phyloP scores from a whole-genome alignment of 1,284 basidiomycete species.

The Leccinum insolens region DNA sequence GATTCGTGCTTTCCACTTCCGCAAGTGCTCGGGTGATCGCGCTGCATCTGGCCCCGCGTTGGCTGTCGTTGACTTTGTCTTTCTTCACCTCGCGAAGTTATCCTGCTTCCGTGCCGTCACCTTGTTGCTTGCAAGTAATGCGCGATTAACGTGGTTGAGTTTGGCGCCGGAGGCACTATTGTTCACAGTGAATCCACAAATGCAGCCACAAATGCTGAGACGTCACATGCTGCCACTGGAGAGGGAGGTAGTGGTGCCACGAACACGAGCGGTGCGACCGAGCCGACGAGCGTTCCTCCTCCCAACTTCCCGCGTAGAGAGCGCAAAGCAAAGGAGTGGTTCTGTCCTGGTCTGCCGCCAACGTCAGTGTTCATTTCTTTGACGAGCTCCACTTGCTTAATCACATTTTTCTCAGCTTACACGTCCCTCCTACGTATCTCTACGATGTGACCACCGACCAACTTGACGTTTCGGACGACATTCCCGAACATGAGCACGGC shows the following conservation, averaged over 20 bases:
- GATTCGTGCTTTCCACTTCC: conserved; percentile 72
- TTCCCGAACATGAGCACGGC: conserved; percentile 27
- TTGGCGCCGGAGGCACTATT: conserved; percentile 57
- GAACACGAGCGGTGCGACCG: conserved; percentile 24
- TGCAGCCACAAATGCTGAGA: conserved; percentile 5
- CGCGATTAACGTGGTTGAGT: conserved; percentile 93
- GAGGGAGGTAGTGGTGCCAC: conserved; percentile 24
- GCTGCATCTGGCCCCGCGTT: conserved; percentile 71
- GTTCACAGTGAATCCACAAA: conserved; percentile 56
- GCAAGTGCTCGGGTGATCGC: conserved; percentile 48
- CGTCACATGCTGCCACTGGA: conserved; percentile 10
- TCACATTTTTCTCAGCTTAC: conserved; percentile 58
- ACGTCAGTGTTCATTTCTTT: conserved; percentile 52
- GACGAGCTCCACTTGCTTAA: background rate
- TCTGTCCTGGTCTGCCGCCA: conserved; percentile 90
- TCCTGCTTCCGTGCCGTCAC: conserved; percentile 87
- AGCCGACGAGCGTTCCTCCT: conserved; percentile 29
- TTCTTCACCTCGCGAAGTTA: conserved; percentile 84
- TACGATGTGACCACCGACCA: conserved; percentile 60
- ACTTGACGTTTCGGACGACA: conserved; percentile 40
- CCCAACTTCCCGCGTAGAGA: conserved; percentile 61
- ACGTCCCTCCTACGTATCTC: conserved; percentile 85
- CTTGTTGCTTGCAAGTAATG: conserved; percentile 92
- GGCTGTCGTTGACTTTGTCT: conserved; percentile 84
- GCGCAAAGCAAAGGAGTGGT: conserved; percentile 92